Evolutionary conservation across 169 alveolate species (phyloP).

Genomic region (Cryptosporidium felis): DNA sequence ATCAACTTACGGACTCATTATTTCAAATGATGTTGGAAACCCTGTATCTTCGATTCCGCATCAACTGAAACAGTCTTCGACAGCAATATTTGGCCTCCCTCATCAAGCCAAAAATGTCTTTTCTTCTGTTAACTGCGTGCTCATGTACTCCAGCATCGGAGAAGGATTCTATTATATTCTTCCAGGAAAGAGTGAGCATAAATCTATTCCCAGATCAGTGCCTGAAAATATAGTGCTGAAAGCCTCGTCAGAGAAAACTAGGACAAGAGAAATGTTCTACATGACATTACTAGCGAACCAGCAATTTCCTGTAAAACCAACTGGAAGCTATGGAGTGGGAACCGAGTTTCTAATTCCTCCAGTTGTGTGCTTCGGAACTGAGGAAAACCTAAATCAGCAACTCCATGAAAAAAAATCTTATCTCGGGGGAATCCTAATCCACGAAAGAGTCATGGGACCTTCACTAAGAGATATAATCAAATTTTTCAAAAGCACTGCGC

Average conservation of each 20-base stretch:
- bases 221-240: slow-evolving; percentile 50
- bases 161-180: slow-evolving; percentile 12
- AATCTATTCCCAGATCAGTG: slow-evolving; percentile 9
- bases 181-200: slow-evolving; percentile 54
- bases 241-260: slow-evolving; percentile 19
- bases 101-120: slow-evolving; percentile 41
- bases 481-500: slow-evolving; percentile 40
- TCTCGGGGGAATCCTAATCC: slow-evolving; percentile 46
- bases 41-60: slow-evolving; percentile 30
- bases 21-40: slow-evolving; percentile 15
- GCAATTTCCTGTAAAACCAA: slow-evolving; percentile 49
- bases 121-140: slow-evolving; percentile 32
- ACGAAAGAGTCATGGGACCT: slow-evolving; percentile 57
- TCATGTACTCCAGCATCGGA: background rate
- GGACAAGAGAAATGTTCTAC: slow-evolving; percentile 55
- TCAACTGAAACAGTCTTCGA: slow-evolving; percentile 28
- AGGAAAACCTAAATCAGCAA: slow-evolving; percentile 27
- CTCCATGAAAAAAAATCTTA: slow-evolving; percentile 26
- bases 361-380: slow-evolving; percentile 53
- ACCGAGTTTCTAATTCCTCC: slow-evolving; percentile 44
- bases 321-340: slow-evolving; percentile 60
- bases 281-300: slow-evolving; percentile 36
- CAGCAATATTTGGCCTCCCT: slow-evolving; percentile 36
- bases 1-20: background rate
- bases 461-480: slow-evolving; percentile 16